Evolutionary conservation across 345 rosid genomes (phyloP).

Genomic region (Hypericum androsaemum): DNA sequence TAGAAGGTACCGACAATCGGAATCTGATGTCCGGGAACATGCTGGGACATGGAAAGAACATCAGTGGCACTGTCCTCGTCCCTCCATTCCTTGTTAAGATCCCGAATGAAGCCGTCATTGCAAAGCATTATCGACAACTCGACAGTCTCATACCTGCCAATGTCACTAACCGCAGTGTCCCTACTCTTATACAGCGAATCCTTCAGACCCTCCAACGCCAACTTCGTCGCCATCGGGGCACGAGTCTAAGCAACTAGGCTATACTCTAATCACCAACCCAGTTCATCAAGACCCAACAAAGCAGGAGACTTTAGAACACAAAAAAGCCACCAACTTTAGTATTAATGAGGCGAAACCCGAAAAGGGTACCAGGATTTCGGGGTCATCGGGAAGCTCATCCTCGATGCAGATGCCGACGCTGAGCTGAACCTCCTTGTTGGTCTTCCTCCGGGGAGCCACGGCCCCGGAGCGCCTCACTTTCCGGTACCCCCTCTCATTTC

Average conservation of each 20-base stretch:
- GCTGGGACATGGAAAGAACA: slow-evolving; percentile 93
- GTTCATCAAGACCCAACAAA: neutral
- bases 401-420: slow-evolving; percentile 73
- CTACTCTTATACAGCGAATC: slow-evolving; percentile 58
- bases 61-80: slow-evolving; percentile 90
- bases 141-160: slow-evolving; percentile 59
- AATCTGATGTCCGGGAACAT: slow-evolving; percentile 61
- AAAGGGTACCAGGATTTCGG: slow-evolving; percentile 54
- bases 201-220: slow-evolving; percentile 55
- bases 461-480: slow-evolving; percentile 42
- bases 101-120: slow-evolving; percentile 65
- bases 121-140: slow-evolving; percentile 84
- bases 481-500: slow-evolving; percentile 44
- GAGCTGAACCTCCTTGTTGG: slow-evolving; percentile 58
- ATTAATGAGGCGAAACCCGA: neutral
- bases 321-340: too few relatives aligned
- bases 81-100: slow-evolving; percentile 93
- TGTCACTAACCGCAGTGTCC: slow-evolving; percentile 50
- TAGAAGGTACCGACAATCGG: slow-evolving; percentile 49
- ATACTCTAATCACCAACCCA: slow-evolving; percentile 34
- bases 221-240: slow-evolving; percentile 82
- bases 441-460: slow-evolving; percentile 30
- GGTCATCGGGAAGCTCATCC: slow-evolving; percentile 74
- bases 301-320: neutral
- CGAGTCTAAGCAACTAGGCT: slow-evolving; percentile 74